Evolutionary conservation across 305 asterid species (phyloP).

Genomic region (Fraxinus baroniana): DNA sequence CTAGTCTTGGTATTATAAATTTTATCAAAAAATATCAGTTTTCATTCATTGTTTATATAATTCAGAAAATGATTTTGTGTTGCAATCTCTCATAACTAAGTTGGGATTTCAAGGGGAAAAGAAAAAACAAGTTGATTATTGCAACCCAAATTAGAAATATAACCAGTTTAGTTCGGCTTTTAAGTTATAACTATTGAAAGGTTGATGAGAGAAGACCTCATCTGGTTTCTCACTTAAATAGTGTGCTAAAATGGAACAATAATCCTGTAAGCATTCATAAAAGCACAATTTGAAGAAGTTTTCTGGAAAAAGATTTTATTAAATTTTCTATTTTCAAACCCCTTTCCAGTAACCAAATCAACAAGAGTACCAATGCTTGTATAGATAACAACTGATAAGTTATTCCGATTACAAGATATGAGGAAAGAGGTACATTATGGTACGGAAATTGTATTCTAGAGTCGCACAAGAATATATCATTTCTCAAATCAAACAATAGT

Average conservation of each 20-base stretch:
- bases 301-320: too few relatives aligned
- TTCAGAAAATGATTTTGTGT: neutral
- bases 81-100: neutral
- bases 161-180: neutral
- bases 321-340: neutral
- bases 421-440: neutral
- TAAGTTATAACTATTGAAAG: neutral
- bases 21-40: neutral
- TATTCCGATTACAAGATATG: neutral
- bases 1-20: neutral
- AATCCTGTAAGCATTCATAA: neutral
- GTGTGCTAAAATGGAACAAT: neutral
- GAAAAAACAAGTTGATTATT: neutral
- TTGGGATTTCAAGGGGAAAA: neutral
- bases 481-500: neutral
- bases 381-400: neutral
- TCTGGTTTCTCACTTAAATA: neutral
- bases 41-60: slow-evolving; percentile 13
- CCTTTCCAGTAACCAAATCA: neutral
- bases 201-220: neutral
- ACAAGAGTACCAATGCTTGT: neutral
- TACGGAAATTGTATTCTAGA: neutral
- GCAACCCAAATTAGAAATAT: neutral
- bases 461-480: neutral
- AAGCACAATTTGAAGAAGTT: neutral